These are phyloP conservation scores for Plenodomus biglobosus DNA, from an alignment of 2,329 filamentous ascomycete genomes.

Conservation along the genomic window DNA sequence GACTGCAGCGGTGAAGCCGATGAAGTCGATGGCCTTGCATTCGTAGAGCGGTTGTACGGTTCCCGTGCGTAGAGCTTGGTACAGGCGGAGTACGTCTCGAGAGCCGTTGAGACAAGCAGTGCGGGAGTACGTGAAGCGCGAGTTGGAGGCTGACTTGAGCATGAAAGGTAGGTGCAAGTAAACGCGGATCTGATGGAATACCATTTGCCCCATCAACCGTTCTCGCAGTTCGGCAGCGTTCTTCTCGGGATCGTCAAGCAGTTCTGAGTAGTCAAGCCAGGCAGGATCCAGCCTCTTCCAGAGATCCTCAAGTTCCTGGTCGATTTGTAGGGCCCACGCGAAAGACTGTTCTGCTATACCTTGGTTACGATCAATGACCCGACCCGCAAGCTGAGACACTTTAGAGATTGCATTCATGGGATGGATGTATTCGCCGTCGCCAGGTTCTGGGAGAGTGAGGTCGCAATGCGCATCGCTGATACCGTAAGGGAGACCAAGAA, in stretches of 20 bases:
- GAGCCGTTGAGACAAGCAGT: conserved; percentile 47
- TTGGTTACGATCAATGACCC: conserved; percentile 50
- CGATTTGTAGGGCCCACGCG: conserved; percentile 46
- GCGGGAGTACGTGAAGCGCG: conserved; percentile 44
- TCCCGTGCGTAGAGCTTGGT: conserved; percentile 42
- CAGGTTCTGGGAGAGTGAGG: conserved; percentile 31
- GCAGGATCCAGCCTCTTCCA: conserved; percentile 41
- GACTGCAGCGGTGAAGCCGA: conserved; percentile 50
- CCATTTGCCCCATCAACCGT: conserved; percentile 46
- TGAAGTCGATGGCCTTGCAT: conserved; percentile 52
- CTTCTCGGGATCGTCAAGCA: conserved; percentile 28
- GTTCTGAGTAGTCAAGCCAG: conserved; percentile 44
- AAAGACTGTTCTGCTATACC: conserved; percentile 39
- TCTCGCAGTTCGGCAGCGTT: conserved; percentile 44
- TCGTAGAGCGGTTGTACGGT: conserved; percentile 46
- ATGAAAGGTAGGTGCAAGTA: conserved; percentile 53
- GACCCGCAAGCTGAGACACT: conserved; percentile 45
- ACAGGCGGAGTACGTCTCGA: conserved; percentile 46
- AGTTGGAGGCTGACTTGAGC: conserved; percentile 42
- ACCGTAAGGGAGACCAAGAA: conserved; percentile 57
- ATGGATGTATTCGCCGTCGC: conserved; percentile 28
- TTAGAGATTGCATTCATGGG: conserved; percentile 40
- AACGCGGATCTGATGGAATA: conserved; percentile 49
- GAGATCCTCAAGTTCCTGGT: conserved; percentile 48
- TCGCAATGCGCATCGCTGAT: conserved; percentile 46